These are phyloP conservation scores for Eutypella sp. DNA, from an alignment of 2,329 filamentous ascomycete species.

Conservation along the genomic window DNA sequence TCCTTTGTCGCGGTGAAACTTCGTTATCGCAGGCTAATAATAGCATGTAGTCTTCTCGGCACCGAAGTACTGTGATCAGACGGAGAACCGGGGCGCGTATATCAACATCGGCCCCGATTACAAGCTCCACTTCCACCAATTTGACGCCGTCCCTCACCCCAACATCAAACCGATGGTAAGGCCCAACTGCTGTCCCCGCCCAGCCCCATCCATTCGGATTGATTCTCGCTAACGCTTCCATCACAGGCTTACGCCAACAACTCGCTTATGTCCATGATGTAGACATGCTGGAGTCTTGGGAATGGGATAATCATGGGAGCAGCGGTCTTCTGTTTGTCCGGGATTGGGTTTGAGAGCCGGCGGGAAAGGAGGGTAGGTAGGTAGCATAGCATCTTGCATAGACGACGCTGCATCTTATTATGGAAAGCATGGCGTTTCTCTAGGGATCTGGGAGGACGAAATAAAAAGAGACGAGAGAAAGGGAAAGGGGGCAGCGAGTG, in stretches of 20 bases:
- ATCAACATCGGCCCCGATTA: slow-evolving; percentile 94
- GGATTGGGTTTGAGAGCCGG: background rate
- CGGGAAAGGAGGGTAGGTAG: slow-evolving; percentile 18
- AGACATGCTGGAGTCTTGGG: slow-evolving; percentile 16
- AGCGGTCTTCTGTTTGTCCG: slow-evolving; percentile 6
- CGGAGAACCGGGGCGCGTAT: slow-evolving; percentile 96
- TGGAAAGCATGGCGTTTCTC: slow-evolving; percentile 30
- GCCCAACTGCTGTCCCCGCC: slow-evolving; percentile 2
- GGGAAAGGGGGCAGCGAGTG: background rate
- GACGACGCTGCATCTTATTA: slow-evolving; percentile 21
- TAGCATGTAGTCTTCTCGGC: slow-evolving; percentile 76
- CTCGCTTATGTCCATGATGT: slow-evolving; percentile 77
- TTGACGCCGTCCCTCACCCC: slow-evolving; percentile 94
- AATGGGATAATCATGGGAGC: slow-evolving; percentile 10
- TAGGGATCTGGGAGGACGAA: slow-evolving; percentile 17
- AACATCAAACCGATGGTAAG: slow-evolving; percentile 86
- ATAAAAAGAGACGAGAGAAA: slow-evolving; percentile 6
- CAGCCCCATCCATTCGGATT: background rate
- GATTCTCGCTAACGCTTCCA: slow-evolving; percentile 21
- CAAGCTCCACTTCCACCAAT: slow-evolving; percentile 87
- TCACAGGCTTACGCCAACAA: slow-evolving; percentile 79
- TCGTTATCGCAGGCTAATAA: slow-evolving; percentile 23
- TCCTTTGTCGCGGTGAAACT: no score
- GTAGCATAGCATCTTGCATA: slow-evolving; percentile 26
- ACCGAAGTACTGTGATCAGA: slow-evolving; percentile 95